phyloP scores from a whole-genome alignment of 371 early-diverging fungal genomes.

The Scutellospora calospora region DNA sequence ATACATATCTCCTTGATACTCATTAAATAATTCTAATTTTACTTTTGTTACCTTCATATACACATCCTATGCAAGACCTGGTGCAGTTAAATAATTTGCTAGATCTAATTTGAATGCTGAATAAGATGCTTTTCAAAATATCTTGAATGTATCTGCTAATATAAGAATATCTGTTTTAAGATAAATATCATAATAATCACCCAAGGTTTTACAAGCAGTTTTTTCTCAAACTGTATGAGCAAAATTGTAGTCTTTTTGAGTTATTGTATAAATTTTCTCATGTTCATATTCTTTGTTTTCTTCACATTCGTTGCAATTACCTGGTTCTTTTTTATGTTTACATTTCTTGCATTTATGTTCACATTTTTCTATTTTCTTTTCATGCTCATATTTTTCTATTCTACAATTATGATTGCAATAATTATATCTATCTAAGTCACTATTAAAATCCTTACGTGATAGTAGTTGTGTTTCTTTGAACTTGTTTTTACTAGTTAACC shows the following conservation, averaged over 20 bases:
- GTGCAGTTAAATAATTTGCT: no score
- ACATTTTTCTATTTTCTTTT: constrained; percentile 21
- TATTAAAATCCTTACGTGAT: constrained; percentile 37
- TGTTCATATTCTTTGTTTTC: constrained; percentile 35
- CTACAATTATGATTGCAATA: constrained; percentile 39
- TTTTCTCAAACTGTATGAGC: constrained; percentile 15
- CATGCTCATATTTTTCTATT: constrained; percentile 35
- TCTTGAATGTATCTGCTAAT: no score
- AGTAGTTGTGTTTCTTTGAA: constrained; percentile 11
- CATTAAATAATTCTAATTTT: constrained; percentile 33
- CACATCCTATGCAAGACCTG: background rate
- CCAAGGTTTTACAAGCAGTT: background rate
- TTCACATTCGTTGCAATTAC: constrained; percentile 36
- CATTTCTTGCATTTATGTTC: background rate
- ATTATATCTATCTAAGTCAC: constrained; percentile 22
- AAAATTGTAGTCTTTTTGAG: constrained; percentile 17
- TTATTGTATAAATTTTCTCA: constrained; percentile 20
- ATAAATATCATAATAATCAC: background rate
- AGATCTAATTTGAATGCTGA: no score
- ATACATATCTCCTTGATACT: constrained; percentile 34
- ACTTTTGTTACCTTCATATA: constrained; percentile 34
- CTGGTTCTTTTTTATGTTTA: constrained; percentile 35
- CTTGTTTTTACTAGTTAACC: constrained; percentile 15
- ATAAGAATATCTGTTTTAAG: background rate
- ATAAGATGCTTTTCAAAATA: no score